phyloP scores from a whole-genome alignment of 2,329 filamentous ascomycete species.

The Proliferodiscus dingleyae region DNA sequence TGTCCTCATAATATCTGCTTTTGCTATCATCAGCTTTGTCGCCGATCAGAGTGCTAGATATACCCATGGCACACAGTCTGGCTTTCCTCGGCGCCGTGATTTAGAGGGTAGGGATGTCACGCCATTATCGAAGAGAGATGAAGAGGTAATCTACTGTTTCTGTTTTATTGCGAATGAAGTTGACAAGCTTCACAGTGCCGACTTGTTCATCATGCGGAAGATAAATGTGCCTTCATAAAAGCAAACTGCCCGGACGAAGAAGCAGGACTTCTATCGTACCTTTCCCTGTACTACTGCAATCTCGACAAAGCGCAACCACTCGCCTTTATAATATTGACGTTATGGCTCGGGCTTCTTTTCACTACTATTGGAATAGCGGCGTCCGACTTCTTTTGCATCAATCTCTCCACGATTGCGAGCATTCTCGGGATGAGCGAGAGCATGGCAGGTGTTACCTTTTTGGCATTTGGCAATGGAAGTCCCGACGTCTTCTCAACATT shows the following conservation, averaged over 20 bases:
- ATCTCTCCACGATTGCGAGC: slow-evolving; percentile 85
- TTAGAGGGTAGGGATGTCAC: slow-evolving; percentile 21
- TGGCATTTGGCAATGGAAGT: slow-evolving; percentile 96
- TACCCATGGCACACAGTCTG: slow-evolving; percentile 26
- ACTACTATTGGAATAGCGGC: slow-evolving; percentile 96
- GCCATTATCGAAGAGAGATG: slow-evolving; percentile 27
- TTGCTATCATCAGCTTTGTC: slow-evolving; percentile 28
- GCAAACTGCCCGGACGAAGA: slow-evolving; percentile 83
- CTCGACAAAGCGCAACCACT: slow-evolving; percentile 64
- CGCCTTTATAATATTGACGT: slow-evolving; percentile 71
- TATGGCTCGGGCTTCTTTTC: slow-evolving; percentile 87
- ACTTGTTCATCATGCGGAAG: slow-evolving; percentile 67
- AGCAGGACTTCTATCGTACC: slow-evolving; percentile 82
- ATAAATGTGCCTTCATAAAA: slow-evolving; percentile 84
- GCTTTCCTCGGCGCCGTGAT: slow-evolving; percentile 24
- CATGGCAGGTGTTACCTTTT: slow-evolving; percentile 89
- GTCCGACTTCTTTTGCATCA: slow-evolving; percentile 97
- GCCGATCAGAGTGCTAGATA: slow-evolving; percentile 29
- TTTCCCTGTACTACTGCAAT: slow-evolving; percentile 85
- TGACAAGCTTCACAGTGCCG: slow-evolving; percentile 54
- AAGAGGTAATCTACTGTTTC: slow-evolving; percentile 25
- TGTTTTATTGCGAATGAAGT: not conserved
- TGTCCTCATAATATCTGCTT: slow-evolving; percentile 25
- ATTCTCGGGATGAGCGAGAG: slow-evolving; percentile 93
- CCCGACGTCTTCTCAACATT: slow-evolving; percentile 99